Conservation (phyloP, 2,329 filamentous ascomycete genomes). For the Sporothrix humicola region DNA sequence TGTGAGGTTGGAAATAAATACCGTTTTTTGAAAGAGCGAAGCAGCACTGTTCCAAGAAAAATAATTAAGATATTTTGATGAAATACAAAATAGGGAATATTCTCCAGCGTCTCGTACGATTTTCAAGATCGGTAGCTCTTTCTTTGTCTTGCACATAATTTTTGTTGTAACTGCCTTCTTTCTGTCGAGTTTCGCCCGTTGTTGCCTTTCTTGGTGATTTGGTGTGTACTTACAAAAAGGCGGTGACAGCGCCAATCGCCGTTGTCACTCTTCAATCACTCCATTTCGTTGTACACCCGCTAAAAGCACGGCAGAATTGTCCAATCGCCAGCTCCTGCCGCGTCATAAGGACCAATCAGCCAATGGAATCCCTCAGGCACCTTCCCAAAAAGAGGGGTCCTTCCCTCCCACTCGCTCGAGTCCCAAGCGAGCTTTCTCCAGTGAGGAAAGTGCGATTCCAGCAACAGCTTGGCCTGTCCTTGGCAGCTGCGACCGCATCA, state of each 20-base stretch:
- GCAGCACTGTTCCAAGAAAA: too few relatives aligned
- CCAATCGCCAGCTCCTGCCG: not conserved
- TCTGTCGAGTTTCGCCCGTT: too few relatives aligned
- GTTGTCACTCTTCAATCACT: not conserved
- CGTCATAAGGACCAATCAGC: constrained; percentile 1
- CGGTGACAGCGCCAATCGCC: constrained; percentile 2
- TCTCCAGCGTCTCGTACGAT: too few relatives aligned
- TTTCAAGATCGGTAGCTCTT: too few relatives aligned
- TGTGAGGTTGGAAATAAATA: too few relatives aligned
- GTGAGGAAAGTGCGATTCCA: constrained; percentile 16
- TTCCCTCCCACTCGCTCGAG: not conserved
- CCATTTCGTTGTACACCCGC: not conserved
- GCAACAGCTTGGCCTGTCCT: constrained; percentile 22
- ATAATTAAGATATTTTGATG: too few relatives aligned
- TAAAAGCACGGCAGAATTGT: constrained; percentile 2
- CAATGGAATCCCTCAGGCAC: not conserved
- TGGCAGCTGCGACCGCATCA: constrained; percentile 14
- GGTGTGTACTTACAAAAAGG: constrained; percentile 13
- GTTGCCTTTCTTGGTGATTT: too few relatives aligned
- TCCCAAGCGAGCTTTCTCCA: constrained; percentile 18
- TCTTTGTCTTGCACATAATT: too few relatives aligned
- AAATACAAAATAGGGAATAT: too few relatives aligned
- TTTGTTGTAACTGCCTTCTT: too few relatives aligned
- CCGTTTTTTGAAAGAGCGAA: too few relatives aligned
- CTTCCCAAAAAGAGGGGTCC: constrained; percentile 25